A percentile compares a stretch with the other conserved stretches of the same genome.
Conservation (phyloP, 306 rosid species). For the Notholithocarpus densiflorus region DNA sequence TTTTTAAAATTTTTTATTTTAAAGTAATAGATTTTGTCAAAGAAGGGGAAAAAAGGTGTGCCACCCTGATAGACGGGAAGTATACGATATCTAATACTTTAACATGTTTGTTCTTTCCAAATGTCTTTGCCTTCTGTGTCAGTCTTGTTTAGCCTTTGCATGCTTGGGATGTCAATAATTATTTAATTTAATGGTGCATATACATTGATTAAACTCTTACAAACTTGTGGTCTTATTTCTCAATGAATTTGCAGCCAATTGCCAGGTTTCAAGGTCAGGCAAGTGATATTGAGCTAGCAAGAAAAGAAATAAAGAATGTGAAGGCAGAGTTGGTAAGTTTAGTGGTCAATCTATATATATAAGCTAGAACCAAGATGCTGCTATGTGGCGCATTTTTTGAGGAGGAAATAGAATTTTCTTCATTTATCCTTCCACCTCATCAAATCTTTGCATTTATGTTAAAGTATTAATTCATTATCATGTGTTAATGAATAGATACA, state of each 20-base stretch:
- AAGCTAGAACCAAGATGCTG: no score
- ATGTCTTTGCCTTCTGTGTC: neutral
- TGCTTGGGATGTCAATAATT: neutral
- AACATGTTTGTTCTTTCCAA: neutral
- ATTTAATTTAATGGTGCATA: neutral
- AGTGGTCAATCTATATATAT: neutral
- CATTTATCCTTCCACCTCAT: no score
- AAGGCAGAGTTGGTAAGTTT: conserved; percentile 76
- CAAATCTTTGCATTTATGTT: no score
- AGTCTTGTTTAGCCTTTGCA: neutral
- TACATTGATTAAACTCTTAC: neutral
- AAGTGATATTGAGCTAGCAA: conserved; percentile 72
- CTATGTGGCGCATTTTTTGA: no score
- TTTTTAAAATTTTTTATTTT: no score
- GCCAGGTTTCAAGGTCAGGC: conserved; percentile 97
- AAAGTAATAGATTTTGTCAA: no score
- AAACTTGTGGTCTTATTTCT: neutral
- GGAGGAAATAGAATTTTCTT: no score
- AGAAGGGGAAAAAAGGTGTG: no score
- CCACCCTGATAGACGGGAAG: no score
- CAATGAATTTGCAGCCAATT: conserved; percentile 68
- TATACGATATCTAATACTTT: conserved; percentile 3
- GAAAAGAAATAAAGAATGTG: conserved; percentile 72
- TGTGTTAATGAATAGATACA: no score
- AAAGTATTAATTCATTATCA: no score